Evolutionary conservation across 1,284 basidiomycete genomes (phyloP).

Genomic region (Schizophyllum commune): DNA sequence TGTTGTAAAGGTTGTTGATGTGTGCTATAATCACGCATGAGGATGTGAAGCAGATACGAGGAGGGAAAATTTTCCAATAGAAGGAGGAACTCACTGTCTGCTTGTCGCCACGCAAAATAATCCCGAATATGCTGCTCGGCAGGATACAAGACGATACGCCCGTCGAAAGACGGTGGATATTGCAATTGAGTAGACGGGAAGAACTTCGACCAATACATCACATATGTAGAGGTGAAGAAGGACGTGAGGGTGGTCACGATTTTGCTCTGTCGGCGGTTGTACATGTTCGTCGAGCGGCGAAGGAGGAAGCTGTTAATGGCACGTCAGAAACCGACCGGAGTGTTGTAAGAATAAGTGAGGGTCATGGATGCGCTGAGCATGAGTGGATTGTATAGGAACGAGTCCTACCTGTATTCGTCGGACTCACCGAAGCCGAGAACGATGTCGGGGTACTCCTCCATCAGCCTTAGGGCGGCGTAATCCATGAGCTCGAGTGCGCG

Average conservation of each 20-base stretch:
- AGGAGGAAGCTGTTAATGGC: conserved; percentile 70
- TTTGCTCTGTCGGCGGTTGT: conserved; percentile 84
- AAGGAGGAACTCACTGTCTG: conserved; percentile 66
- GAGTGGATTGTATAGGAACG: too few species aligned
- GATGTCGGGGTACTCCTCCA: conserved; percentile 79
- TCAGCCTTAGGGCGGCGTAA: conserved; percentile 73
- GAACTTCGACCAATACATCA: conserved; percentile 78
- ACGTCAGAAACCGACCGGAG: neutral
- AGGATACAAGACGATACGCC: conserved; percentile 84
- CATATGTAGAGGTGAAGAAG: conserved; percentile 88
- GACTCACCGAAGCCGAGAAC: conserved; percentile 91
- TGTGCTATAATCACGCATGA: conserved; percentile 60
- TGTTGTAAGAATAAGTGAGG: neutral
- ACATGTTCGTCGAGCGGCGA: conserved; percentile 66
- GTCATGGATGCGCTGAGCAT: too few species aligned
- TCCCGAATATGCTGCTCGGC: conserved; percentile 68
- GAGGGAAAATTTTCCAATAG: too few species aligned
- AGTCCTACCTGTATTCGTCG: conserved; percentile 85
- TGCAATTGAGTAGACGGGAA: conserved; percentile 67
- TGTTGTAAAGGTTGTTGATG: conserved; percentile 98
- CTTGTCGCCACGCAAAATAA: conserved; percentile 77
- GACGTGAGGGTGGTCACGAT: conserved; percentile 87
- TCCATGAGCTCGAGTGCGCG: conserved; percentile 91
- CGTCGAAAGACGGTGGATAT: conserved; percentile 91
- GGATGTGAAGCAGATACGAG: conserved; percentile 7